A percentile compares a stretch with the other conserved stretches of the same genome.
Conservation (phyloP, 768 basidiomycete species). For the Mycena pura region DNA sequence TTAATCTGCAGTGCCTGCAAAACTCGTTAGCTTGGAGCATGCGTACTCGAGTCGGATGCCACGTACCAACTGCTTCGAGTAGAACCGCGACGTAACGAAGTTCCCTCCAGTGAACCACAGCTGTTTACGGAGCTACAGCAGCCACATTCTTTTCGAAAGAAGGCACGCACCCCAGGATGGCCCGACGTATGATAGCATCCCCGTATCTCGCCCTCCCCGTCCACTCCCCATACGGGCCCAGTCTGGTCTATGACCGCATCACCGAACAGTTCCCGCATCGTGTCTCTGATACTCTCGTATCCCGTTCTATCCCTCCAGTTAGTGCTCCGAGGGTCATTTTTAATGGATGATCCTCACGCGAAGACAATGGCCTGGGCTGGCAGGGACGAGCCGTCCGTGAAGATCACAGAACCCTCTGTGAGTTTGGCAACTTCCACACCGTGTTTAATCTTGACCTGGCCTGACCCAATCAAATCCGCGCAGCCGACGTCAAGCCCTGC, state of each 20-base stretch:
- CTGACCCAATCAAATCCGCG: conserved; percentile 54
- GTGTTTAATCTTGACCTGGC: conserved; percentile 65
- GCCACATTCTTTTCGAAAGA: too few species aligned
- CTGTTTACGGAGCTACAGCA: background rate
- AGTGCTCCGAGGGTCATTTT: background rate
- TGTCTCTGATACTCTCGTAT: conserved; percentile 4
- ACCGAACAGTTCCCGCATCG: conserved; percentile 9
- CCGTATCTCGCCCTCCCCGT: conserved; percentile 9
- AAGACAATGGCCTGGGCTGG: conserved; percentile 53
- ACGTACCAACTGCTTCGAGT: conserved; percentile 10
- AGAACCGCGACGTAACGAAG: conserved; percentile 4
- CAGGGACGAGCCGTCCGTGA: conserved; percentile 46
- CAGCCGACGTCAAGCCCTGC: conserved; percentile 54
- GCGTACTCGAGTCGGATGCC: too few species aligned
- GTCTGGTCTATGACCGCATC: conserved; percentile 7
- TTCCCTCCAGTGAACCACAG: conserved; percentile 5
- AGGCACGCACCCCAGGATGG: background rate
- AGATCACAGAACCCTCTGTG: conserved; percentile 39
- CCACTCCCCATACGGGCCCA: conserved; percentile 1
- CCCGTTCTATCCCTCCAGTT: background rate
- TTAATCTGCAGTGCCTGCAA: conserved; percentile 9
- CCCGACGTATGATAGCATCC: conserved; percentile 6
- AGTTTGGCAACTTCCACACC: conserved; percentile 49
- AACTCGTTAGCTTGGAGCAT: background rate
- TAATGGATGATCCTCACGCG: conserved; percentile 35